Evolutionary conservation across 169 alveolate species (phyloP).

Genomic region (Miamiensis avidus): DNA sequence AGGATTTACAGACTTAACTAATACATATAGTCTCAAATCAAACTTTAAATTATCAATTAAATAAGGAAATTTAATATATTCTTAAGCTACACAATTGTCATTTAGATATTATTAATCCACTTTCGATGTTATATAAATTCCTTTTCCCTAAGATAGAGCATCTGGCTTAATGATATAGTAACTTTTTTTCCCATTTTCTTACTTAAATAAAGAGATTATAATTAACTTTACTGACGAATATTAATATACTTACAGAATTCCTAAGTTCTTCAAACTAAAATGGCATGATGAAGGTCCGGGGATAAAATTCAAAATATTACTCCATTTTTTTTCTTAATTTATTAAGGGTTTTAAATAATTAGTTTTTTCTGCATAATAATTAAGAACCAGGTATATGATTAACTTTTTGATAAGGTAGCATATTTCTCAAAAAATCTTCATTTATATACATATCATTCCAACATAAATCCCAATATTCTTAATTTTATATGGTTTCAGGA

Average conservation of each 20-base stretch:
- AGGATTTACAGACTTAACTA: conserved; percentile 66
- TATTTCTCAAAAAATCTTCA: too few relatives aligned
- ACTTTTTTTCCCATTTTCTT: conserved; percentile 31
- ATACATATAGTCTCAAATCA: conserved; percentile 77
- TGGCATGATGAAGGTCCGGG: conserved; percentile 61
- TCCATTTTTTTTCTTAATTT: conserved; percentile 39
- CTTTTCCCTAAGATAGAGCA: conserved; percentile 75
- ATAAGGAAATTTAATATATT: conserved; percentile 61
- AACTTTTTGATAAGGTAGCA: too few relatives aligned
- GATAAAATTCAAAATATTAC: conserved; percentile 57
- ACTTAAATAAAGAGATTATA: too few relatives aligned
- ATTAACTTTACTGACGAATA: too few relatives aligned
- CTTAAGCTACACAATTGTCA: conserved; percentile 55
- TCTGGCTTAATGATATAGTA: conserved; percentile 68
- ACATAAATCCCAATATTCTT: too few relatives aligned
- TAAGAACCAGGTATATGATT: too few relatives aligned
- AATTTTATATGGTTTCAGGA: too few relatives aligned
- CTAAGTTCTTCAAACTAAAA: conserved; percentile 56
- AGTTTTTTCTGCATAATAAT: conserved; percentile 45
- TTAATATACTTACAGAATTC: too few relatives aligned
- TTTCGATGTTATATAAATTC: conserved; percentile 65
- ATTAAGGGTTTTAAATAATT: conserved; percentile 25
- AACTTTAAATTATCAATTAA: conserved; percentile 68
- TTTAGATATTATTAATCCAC: conserved; percentile 62
- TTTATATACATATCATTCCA: too few relatives aligned